Conservation (phyloP, 2,329 filamentous ascomycete genomes). For the Helotiales sp. region DNA sequence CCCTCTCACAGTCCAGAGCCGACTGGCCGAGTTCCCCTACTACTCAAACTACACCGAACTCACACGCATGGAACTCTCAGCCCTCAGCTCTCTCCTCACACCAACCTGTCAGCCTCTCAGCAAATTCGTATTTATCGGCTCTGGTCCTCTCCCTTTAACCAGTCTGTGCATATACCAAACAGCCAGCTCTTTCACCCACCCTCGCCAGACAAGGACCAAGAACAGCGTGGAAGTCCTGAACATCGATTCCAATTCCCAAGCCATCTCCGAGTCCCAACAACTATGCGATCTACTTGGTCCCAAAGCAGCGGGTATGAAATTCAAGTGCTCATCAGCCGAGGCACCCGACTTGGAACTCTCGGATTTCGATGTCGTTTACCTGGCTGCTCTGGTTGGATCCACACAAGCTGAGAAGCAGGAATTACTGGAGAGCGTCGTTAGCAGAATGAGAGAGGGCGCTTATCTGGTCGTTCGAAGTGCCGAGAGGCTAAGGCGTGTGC, state of each 20-base stretch:
- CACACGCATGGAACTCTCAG: constrained; percentile 51
- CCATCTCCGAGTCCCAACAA: constrained; percentile 43
- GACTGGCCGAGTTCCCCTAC: constrained; percentile 53
- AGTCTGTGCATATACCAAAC: constrained; percentile 48
- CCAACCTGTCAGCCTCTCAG: constrained; percentile 29
- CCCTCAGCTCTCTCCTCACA: constrained; percentile 45
- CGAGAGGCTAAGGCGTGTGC: constrained; percentile 49
- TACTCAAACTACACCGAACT: constrained; percentile 55
- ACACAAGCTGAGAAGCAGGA: constrained; percentile 49
- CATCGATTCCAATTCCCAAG: constrained; percentile 47
- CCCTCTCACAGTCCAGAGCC: constrained; percentile 18
- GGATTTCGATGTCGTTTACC: constrained; percentile 53
- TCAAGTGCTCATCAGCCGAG: constrained; percentile 45
- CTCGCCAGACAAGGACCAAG: background rate
- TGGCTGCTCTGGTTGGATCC: constrained; percentile 55
- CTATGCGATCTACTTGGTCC: constrained; percentile 45
- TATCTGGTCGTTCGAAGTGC: constrained; percentile 54
- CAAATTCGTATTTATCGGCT: constrained; percentile 55
- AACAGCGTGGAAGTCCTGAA: constrained; percentile 44
- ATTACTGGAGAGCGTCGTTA: constrained; percentile 46
- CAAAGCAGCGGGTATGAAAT: constrained; percentile 44
- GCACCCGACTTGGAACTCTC: constrained; percentile 17
- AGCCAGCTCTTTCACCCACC: constrained; percentile 20
- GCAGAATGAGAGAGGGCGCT: constrained; percentile 48
- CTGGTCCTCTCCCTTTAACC: constrained; percentile 55